Evolutionary conservation across 441 rosid species (phyloP), one percentile per base, ranked within the genome.

Genomic region (Syzygium syzygioides): DNA sequence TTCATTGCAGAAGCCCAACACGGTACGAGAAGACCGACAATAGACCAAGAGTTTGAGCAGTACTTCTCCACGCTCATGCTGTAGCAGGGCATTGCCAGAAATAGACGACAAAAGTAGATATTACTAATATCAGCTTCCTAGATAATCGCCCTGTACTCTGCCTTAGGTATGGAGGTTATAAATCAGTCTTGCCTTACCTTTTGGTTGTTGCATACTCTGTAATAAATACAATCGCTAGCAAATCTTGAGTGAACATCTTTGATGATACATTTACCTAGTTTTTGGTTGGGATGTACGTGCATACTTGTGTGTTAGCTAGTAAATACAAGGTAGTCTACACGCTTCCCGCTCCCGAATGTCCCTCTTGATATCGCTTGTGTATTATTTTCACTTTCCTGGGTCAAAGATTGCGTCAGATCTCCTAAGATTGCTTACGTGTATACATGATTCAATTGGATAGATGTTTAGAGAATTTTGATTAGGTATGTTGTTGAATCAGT

Each of bases 21-120:
- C 30, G 64, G 83, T 52, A 57, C 87, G 19, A 90, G 91, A 87
- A 93, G 94, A 90, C 98, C 95, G 37, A 96, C 98, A 20, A 96
- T 95, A 87, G 98, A 96, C 93, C 96, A 94, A 92, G 98, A 96
- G 91, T 96, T 95, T 66, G 98, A 96, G 93, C 93, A 94, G 89
- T 94, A 95, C 90, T 96, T 96, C 92, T 96, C 98, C 54, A 91
- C 4, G 89, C 94, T 96, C 68, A 94, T 95, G 97, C 86, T 96
- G 90, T 94, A 94, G 52, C 17, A 3, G 52, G 28, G 83, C n/a
- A 37, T 71, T 68, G 48, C 79, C 8, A 4, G 79, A 68, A 34
- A 68, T 34, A 68, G 25, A 19, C 8, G 10, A 34, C 79, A 12
- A 37, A 71, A 37, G 52, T 37, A 76, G 18, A 41, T 76, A 41